Conservation (phyloP, 1,139 yeast genomes). For the Hyphopichia fennica region DNA sequence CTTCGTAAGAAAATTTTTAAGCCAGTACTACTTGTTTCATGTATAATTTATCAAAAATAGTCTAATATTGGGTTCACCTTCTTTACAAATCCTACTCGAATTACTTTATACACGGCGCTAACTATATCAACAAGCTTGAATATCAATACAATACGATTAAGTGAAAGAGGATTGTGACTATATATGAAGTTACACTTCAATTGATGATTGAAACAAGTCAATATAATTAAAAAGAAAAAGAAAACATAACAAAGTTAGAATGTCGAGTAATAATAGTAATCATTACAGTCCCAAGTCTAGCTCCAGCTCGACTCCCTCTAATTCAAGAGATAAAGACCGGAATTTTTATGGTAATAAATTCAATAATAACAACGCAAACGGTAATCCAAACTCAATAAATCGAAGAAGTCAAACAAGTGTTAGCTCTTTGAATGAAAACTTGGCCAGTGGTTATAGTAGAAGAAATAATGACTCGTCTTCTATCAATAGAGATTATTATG, state of each 20-base stretch:
- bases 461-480: constrained; percentile 4
- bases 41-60: no score
- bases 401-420: constrained; percentile 2
- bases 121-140: no score
- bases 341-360: constrained; percentile 1
- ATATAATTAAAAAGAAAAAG: no score
- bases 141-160: no score
- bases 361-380: constrained; percentile 2
- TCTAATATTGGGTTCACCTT: no score
- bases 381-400: constrained; percentile 3
- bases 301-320: neutral
- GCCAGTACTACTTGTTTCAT: no score
- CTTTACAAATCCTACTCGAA: no score
- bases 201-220: no score
- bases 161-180: no score
- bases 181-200: no score
- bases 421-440: neutral
- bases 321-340: neutral
- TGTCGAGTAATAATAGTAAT: neutral
- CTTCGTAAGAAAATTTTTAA: no score
- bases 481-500: constrained; percentile 13
- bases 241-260: constrained; percentile 5
- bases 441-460: constrained; percentile 3
- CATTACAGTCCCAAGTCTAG: constrained; percentile 5
- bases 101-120: no score